These are phyloP conservation scores for Schoenoplectus triqueter DNA, from an alignment of 202 grass and related monocot species.

Conservation along the genomic window DNA sequence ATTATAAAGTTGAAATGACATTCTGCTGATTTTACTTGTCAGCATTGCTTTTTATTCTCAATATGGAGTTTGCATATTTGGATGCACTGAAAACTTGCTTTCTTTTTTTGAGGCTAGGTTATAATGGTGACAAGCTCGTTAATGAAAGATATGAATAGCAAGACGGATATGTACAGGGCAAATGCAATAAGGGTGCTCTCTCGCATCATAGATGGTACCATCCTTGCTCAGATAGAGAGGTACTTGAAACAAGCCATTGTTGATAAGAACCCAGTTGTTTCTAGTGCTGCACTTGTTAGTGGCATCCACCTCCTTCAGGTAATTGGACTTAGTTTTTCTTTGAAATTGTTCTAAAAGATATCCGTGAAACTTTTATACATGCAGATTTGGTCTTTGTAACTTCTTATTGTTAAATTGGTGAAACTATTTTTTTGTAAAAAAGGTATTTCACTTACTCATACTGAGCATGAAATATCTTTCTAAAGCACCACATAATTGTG, in stretches of 20 bases:
- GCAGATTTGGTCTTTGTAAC: background rate
- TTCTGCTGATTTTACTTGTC: conserved; percentile 4
- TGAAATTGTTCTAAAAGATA: conserved; percentile 4
- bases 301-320: conserved; percentile 98
- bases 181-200: conserved; percentile 98
- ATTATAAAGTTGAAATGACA: background rate
- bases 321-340: conserved; percentile 24
- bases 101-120: conserved; percentile 52
- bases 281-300: conserved; percentile 96
- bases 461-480: background rate
- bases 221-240: conserved; percentile 98
- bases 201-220: conserved; percentile 87
- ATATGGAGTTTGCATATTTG: background rate
- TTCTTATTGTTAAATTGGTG: conserved; percentile 14
- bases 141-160: conserved; percentile 99
- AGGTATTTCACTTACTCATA: background rate
- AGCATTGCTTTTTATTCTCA: background rate
- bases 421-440: too few species aligned
- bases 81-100: background rate
- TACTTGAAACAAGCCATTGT: conserved; percentile 98
- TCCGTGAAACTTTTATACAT: background rate
- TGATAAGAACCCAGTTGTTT: conserved; percentile 97
- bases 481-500: background rate
- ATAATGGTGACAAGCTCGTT: conserved; percentile 98
- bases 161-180: conserved; percentile 95